A percentile compares a stretch with the other conserved stretches of the same genome.
Evolutionary conservation across 2,329 filamentous ascomycete genomes (phyloP).

Genomic region (Colletotrichum endophyticum): DNA sequence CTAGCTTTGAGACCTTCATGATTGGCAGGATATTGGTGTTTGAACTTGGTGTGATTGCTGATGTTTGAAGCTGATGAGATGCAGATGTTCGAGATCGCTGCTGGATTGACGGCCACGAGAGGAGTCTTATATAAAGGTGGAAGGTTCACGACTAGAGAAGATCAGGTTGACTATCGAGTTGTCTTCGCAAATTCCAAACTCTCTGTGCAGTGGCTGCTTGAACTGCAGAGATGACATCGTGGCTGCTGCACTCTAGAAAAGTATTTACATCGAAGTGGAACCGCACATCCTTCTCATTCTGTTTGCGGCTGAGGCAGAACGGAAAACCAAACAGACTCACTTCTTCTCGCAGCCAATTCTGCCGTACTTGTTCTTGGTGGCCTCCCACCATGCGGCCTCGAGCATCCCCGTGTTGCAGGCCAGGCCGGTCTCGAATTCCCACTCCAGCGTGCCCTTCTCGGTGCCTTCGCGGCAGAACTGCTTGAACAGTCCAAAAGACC

Average conservation of each 20-base stretch:
- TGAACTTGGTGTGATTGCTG: neutral
- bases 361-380: neutral
- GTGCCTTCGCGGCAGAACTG: neutral
- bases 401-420: neutral
- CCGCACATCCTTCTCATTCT: neutral
- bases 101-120: neutral
- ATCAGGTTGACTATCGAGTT: neutral
- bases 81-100: neutral
- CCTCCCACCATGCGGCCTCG: neutral
- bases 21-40: neutral
- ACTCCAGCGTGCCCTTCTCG: neutral
- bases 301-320: neutral
- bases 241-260: neutral
- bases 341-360: neutral
- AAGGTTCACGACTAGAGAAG: neutral
- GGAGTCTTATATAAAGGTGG: neutral
- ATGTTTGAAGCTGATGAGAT: neutral
- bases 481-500: neutral
- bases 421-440: neutral
- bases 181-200: neutral
- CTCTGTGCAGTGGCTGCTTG: neutral
- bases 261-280: neutral
- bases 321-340: neutral
- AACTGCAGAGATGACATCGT: neutral
- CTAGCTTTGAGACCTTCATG: neutral